These are phyloP conservation scores for Trypanosoma mega DNA, from an alignment of 208 protist genomes.

Conservation along the genomic window DNA sequence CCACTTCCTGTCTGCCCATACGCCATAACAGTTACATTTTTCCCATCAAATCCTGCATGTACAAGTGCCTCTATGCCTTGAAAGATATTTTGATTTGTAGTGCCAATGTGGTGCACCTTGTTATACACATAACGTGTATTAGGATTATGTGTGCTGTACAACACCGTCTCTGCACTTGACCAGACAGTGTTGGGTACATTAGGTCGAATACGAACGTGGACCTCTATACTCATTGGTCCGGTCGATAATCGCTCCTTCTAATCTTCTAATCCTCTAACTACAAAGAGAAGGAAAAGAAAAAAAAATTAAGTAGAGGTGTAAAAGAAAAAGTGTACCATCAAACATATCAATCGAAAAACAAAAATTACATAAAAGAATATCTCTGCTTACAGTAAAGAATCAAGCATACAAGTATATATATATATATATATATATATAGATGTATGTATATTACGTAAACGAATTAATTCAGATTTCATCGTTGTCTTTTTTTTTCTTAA, in stretches of 20 bases:
- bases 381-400: neutral
- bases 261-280: neutral
- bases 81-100: conserved; percentile 77
- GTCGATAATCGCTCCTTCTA: neutral
- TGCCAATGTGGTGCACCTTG: conserved; percentile 80
- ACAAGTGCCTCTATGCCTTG: conserved; percentile 68
- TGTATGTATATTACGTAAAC: neutral
- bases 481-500: conserved; percentile 7
- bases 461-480: neutral
- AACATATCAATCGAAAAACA: neutral
- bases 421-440: conserved; percentile 7
- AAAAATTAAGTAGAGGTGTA: conserved; percentile 1
- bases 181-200: conserved; percentile 58
- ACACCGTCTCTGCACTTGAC: conserved; percentile 80
- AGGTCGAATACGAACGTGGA: conserved; percentile 83
- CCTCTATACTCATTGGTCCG: conserved; percentile 80
- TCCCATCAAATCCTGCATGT: conserved; percentile 77
- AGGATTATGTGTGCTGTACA: conserved; percentile 79
- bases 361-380: conserved; percentile 9
- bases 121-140: conserved; percentile 83
- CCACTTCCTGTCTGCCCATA: conserved; percentile 93
- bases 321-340: conserved; percentile 6
- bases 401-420: conserved; percentile 14
- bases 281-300: neutral
- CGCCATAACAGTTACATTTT: conserved; percentile 91